Evolutionary conservation across 768 basidiomycete species (phyloP).

Genomic region (Mycena maculata): DNA sequence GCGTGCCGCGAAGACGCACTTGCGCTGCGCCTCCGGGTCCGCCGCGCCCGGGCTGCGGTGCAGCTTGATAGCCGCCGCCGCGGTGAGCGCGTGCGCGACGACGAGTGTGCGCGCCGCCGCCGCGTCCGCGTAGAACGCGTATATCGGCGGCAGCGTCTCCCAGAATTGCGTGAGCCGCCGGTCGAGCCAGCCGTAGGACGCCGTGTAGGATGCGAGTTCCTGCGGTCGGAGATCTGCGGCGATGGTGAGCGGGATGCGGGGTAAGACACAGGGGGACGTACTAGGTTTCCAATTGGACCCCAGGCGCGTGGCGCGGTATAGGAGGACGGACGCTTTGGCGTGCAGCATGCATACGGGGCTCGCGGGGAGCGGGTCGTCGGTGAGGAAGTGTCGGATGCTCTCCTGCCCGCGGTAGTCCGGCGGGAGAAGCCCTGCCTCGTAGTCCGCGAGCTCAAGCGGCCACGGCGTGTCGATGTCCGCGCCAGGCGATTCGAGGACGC

Average conservation of each 20-base stretch:
- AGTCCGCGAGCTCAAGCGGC: slow-evolving; percentile 28
- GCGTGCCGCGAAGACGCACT: slow-evolving; percentile 28
- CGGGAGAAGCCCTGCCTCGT: slow-evolving; percentile 6
- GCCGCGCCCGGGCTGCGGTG: slow-evolving; percentile 5
- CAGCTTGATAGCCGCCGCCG: slow-evolving; percentile 30
- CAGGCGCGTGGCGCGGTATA: slow-evolving; percentile 18
- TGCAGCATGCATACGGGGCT: slow-evolving; percentile 17
- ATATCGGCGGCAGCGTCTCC: slow-evolving; percentile 27
- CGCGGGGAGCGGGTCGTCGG: neutral
- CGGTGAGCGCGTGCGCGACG: slow-evolving; percentile 28
- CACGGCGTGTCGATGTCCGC: slow-evolving; percentile 36
- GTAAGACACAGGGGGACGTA: neutral
- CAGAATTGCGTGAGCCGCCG: slow-evolving; percentile 25
- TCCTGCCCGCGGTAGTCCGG: slow-evolving; percentile 13
- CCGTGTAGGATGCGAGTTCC: slow-evolving; percentile 2
- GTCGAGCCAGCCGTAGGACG: slow-evolving; percentile 22
- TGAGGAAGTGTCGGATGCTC: slow-evolving; percentile 14
- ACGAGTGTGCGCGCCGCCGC: slow-evolving; percentile 14
- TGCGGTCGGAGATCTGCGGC: slow-evolving; percentile 9
- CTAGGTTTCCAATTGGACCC: neutral
- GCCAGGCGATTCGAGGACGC: slow-evolving; percentile 22
- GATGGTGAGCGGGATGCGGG: neutral
- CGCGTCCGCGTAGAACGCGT: slow-evolving; percentile 16
- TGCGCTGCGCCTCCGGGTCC: slow-evolving; percentile 1
- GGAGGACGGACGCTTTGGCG: slow-evolving; percentile 21